phyloP scores from a whole-genome alignment of 768 basidiomycete species.

The Agaricus sinodeliciosus region DNA sequence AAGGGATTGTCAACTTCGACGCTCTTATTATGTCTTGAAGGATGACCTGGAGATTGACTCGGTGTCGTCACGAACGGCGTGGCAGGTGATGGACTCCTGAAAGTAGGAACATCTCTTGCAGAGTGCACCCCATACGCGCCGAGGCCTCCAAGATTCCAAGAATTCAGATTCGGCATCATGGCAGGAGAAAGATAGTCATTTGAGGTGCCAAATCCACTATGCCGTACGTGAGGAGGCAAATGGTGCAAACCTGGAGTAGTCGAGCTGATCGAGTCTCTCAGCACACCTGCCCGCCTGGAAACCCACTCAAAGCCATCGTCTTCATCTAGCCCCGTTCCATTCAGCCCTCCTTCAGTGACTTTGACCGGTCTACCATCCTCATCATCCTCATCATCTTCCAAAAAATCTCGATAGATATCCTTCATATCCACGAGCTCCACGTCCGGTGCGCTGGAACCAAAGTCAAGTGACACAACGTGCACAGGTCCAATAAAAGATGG shows the following conservation, averaged over 20 bases:
- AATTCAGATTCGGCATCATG: constrained; percentile 19
- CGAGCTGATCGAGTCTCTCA: constrained; percentile 29
- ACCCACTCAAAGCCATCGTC: constrained; percentile 86
- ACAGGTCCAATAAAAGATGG: constrained; percentile 96
- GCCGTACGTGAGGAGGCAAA: constrained; percentile 60
- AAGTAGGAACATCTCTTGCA: constrained; percentile 22
- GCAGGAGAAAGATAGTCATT: constrained; percentile 50
- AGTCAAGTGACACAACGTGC: constrained; percentile 78
- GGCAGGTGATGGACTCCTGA: constrained; percentile 27
- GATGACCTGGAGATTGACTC: constrained; percentile 4
- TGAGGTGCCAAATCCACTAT: constrained; percentile 52
- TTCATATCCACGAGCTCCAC: constrained; percentile 87
- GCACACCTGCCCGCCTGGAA: constrained; percentile 51
- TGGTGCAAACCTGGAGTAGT: constrained; percentile 61
- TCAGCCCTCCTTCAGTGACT: constrained; percentile 33
- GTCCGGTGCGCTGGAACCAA: constrained; percentile 78
- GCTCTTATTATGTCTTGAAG: constrained; percentile 5
- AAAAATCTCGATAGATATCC: constrained; percentile 92
- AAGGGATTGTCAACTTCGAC: constrained; percentile 10
- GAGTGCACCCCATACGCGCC: background rate
- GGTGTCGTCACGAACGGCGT: constrained; percentile 23
- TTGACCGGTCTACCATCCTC: constrained; percentile 47
- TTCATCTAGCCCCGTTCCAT: constrained; percentile 29
- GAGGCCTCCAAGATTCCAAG: constrained; percentile 4
- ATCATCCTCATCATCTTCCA: constrained; percentile 75